Evolutionary conservation across 2,329 filamentous ascomycete species (phyloP).

Genomic region (Beauveria caledonica): DNA sequence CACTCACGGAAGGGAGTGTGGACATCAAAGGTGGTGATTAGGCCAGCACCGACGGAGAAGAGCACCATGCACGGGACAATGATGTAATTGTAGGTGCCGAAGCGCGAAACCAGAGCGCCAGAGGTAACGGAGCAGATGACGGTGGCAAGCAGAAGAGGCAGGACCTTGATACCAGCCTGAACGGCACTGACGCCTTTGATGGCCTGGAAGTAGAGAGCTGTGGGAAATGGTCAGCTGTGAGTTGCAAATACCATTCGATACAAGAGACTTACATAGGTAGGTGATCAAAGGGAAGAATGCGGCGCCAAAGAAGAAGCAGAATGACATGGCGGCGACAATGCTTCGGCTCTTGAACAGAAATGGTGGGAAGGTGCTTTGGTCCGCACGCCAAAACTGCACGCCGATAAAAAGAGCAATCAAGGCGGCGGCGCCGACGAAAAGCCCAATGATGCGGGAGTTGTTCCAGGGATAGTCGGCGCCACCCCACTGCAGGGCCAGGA

Average conservation of each 20-base stretch:
- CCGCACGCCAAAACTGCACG: constrained; percentile 35
- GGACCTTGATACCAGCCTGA: constrained; percentile 17
- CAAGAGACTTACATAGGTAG: constrained; percentile 25
- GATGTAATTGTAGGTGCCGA: constrained; percentile 33
- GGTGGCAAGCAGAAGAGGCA: constrained; percentile 13
- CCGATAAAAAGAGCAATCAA: constrained; percentile 39
- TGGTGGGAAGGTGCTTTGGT: constrained; percentile 38
- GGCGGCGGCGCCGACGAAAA: constrained; percentile 40
- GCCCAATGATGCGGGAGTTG: constrained; percentile 38
- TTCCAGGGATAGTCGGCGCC: constrained; percentile 44
- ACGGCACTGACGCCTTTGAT: constrained; percentile 29
- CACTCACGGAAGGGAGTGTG: constrained; percentile 27
- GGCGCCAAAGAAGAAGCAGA: constrained; percentile 41
- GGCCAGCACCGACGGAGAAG: constrained; percentile 25
- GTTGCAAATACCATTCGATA: constrained; percentile 39
- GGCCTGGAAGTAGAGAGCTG: constrained; percentile 32
- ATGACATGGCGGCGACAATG: constrained; percentile 33
- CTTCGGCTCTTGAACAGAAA: constrained; percentile 37
- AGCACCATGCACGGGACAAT: constrained; percentile 27
- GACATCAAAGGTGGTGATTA: constrained; percentile 31
- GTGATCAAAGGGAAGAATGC: constrained; percentile 46
- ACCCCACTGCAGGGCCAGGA: constrained; percentile 51
- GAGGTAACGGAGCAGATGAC: constrained; percentile 7
- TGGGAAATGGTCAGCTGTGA: constrained; percentile 38
- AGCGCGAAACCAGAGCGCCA: constrained; percentile 23